Evolutionary conservation across 306 rosid species (phyloP).

Genomic region (Senna tora): DNA sequence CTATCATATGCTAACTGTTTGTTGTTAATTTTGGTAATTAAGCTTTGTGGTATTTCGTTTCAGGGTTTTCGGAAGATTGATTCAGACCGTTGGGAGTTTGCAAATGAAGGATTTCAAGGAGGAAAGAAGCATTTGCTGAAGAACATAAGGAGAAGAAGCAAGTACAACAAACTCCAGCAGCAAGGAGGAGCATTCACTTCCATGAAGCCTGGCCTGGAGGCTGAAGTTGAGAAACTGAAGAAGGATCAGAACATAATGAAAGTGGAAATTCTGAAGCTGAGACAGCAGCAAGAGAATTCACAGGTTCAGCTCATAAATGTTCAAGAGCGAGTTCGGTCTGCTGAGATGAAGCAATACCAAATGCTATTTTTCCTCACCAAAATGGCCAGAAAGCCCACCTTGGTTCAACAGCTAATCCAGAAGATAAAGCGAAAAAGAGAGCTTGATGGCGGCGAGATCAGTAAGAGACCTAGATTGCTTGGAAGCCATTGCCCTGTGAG

Average conservation of each 20-base stretch:
- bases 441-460: slow-evolving; percentile 46
- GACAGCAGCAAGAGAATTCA: slow-evolving; percentile 63
- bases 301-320: slow-evolving; percentile 48
- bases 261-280: slow-evolving; percentile 67
- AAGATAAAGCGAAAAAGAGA: slow-evolving; percentile 52
- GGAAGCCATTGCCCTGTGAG: slow-evolving; percentile 40
- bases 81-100: slow-evolving; percentile 92
- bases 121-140: slow-evolving; percentile 90
- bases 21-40: not conserved
- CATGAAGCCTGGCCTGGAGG: slow-evolving; percentile 50
- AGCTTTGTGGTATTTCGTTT: not conserved
- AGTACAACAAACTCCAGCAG: slow-evolving; percentile 53
- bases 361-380: slow-evolving; percentile 67
- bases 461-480: slow-evolving; percentile 63
- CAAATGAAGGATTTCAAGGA: slow-evolving; percentile 80
- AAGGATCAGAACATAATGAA: slow-evolving; percentile 62
- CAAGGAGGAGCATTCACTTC: slow-evolving; percentile 39
- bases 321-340: slow-evolving; percentile 57
- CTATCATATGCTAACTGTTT: not conserved
- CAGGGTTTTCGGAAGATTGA: slow-evolving; percentile 94
- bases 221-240: slow-evolving; percentile 63
- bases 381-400: slow-evolving; percentile 49
- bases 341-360: slow-evolving; percentile 63
- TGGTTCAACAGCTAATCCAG: slow-evolving; percentile 52
- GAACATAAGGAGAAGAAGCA: slow-evolving; percentile 77